Percentiles rank a stretch among this genome's conserved stretches.
phyloP scores from a whole-genome alignment of 2,329 filamentous ascomycete species.

The Xylariales sp. region DNA sequence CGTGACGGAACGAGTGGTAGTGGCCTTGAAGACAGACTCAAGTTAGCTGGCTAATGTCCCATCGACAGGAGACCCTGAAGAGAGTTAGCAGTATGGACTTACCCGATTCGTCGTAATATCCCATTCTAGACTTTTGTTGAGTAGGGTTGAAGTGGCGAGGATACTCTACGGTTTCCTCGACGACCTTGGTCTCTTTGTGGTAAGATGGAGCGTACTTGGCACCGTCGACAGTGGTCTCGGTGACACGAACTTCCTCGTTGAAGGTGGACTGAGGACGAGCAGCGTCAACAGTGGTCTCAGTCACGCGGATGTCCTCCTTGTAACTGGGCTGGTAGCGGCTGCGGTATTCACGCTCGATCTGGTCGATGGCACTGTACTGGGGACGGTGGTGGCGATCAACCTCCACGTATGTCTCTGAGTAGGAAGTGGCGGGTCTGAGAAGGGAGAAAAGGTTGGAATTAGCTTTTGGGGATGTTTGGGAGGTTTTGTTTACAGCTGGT shows the following conservation, averaged over 20 bases:
- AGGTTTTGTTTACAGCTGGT: too few relatives aligned
- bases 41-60: slow-evolving; percentile 11
- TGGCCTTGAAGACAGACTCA: slow-evolving; percentile 42
- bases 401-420: slow-evolving; percentile 64
- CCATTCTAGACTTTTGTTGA: slow-evolving; percentile 52
- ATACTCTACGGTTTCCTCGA: slow-evolving; percentile 62
- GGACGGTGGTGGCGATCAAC: slow-evolving; percentile 51
- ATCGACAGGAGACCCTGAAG: slow-evolving; percentile 11
- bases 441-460: slow-evolving; percentile 13
- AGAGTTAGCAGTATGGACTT: slow-evolving; percentile 22
- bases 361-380: slow-evolving; percentile 51
- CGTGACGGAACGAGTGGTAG: slow-evolving; percentile 55
- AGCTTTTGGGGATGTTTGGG: slow-evolving; percentile 1
- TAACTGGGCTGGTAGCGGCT: slow-evolving; percentile 52
- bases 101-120: slow-evolving; percentile 63
- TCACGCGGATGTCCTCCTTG: slow-evolving; percentile 23
- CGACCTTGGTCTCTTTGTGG: slow-evolving; percentile 55
- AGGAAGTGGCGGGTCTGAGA: slow-evolving; percentile 27
- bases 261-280: slow-evolving; percentile 23
- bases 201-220: slow-evolving; percentile 39
- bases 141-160: slow-evolving; percentile 35
- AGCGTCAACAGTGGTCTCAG: slow-evolving; percentile 23
- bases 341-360: slow-evolving; percentile 64
- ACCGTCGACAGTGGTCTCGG: slow-evolving; percentile 39
- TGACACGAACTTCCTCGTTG: slow-evolving; percentile 30